phyloP scores from a whole-genome alignment of 768 basidiomycete genomes.

The Naganishia antarctica region DNA sequence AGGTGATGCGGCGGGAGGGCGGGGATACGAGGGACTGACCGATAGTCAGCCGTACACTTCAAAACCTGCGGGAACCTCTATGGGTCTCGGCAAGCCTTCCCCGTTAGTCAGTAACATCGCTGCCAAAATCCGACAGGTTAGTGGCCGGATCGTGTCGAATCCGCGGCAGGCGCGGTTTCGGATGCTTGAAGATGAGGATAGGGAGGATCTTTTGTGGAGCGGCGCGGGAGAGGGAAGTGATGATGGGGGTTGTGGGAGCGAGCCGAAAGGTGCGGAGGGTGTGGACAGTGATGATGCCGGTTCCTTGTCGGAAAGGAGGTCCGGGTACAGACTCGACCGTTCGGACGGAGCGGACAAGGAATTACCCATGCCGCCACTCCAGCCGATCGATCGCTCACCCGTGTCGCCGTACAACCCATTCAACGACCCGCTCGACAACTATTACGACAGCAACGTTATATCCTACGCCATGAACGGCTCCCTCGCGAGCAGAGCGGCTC shows the following conservation, averaged over 20 bases:
- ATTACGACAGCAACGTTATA: slow-evolving; percentile 14
- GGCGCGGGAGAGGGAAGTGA: slow-evolving; percentile 44
- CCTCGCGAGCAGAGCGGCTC: neutral
- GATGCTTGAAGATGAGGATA: slow-evolving; percentile 48
- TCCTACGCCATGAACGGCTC: neutral
- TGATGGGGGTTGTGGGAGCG: neutral
- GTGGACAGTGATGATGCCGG: no score
- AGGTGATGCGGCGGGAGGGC: neutral
- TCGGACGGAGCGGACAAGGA: neutral
- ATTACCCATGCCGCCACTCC: slow-evolving; percentile 35
- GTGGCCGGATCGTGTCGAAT: slow-evolving; percentile 1
- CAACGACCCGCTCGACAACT: slow-evolving; percentile 17
- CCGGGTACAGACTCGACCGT: no score
- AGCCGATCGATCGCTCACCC: neutral
- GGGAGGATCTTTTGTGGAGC: slow-evolving; percentile 30
- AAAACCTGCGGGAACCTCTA: slow-evolving; percentile 37
- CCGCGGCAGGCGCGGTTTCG: slow-evolving; percentile 37
- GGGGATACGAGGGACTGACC: neutral
- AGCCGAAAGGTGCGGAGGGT: no score
- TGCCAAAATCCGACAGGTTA: slow-evolving; percentile 12
- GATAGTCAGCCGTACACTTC: neutral
- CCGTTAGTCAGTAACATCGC: slow-evolving; percentile 50
- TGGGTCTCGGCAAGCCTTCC: slow-evolving; percentile 57
- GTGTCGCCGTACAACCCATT: slow-evolving; percentile 21
- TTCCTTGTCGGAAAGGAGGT: no score